Evolutionary conservation across 2,329 filamentous ascomycete genomes (phyloP).

Genomic region (Fusarium succisae): DNA sequence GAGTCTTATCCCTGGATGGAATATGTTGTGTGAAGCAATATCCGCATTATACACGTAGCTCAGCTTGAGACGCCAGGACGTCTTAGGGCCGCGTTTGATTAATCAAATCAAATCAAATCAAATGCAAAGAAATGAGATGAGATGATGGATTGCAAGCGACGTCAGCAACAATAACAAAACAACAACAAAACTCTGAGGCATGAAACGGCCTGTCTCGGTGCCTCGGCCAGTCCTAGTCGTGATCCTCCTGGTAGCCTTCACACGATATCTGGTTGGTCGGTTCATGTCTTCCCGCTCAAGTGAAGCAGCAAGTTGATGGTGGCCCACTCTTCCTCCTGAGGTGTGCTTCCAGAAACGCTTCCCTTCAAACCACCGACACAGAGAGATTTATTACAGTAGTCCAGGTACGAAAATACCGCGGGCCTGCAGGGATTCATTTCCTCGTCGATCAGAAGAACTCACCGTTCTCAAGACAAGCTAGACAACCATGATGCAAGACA

Average conservation of each 20-base stretch:
- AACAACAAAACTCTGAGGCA: slow-evolving; percentile 19
- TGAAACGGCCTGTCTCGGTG: slow-evolving; percentile 17
- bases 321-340: slow-evolving; percentile 28
- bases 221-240: slow-evolving; percentile 19
- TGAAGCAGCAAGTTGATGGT: slow-evolving; percentile 15
- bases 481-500: slow-evolving; percentile 32
- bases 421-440: slow-evolving; percentile 30
- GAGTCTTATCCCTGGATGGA: not conserved
- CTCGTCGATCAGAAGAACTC: slow-evolving; percentile 40
- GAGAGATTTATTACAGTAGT: slow-evolving; percentile 22
- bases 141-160: slow-evolving; percentile 6
- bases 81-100: slow-evolving; percentile 12
- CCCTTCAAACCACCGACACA: slow-evolving; percentile 12
- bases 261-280: slow-evolving; percentile 25
- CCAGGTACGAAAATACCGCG: slow-evolving; percentile 36
- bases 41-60: slow-evolving; percentile 12
- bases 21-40: slow-evolving; percentile 10
- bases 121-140: slow-evolving; percentile 1
- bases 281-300: slow-evolving; percentile 28
- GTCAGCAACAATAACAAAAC: slow-evolving; percentile 18
- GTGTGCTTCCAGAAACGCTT: slow-evolving; percentile 43
- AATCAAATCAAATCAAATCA: slow-evolving; percentile 20
- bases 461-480: slow-evolving; percentile 33
- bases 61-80: slow-evolving; percentile 7
- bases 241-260: slow-evolving; percentile 12